Evolutionary conservation across 176 grass and related monocot species (phyloP).

Genomic region (Eleusine indica): DNA sequence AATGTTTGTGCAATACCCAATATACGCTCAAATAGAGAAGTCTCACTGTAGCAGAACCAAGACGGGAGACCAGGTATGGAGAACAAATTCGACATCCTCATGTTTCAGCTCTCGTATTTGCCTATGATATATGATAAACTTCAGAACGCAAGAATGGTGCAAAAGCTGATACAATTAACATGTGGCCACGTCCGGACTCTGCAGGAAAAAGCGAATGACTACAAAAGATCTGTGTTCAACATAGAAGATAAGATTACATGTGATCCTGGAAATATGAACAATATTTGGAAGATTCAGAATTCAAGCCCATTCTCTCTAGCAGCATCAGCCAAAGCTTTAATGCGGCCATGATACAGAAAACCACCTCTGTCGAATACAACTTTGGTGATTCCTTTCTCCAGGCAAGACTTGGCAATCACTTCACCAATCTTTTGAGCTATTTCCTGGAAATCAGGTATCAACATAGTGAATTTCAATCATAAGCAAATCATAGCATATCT

Average conservation of each 20-base stretch:
- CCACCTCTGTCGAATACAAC: slow-evolving; percentile 94
- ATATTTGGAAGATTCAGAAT: slow-evolving; percentile 56
- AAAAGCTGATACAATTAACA: slow-evolving; percentile 8
- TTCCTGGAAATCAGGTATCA: slow-evolving; percentile 57
- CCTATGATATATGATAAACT: neutral
- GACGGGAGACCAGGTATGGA: neutral
- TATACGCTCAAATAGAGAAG: neutral
- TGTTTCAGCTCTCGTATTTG: neutral
- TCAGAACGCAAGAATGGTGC: neutral
- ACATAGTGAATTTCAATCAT: slow-evolving; percentile 4
- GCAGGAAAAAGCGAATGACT: slow-evolving; percentile 24
- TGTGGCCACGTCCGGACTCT: neutral
- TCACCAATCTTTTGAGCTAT: slow-evolving; percentile 91
- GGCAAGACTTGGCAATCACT: slow-evolving; percentile 82
- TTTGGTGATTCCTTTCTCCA: slow-evolving; percentile 94
- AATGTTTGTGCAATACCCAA: neutral
- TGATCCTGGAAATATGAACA: slow-evolving; percentile 36
- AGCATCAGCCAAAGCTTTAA: slow-evolving; percentile 85
- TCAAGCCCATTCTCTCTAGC: slow-evolving; percentile 84
- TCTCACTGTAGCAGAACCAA: neutral
- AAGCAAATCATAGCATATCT: slow-evolving; percentile 10
- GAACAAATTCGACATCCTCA: neutral
- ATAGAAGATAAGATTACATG: slow-evolving; percentile 18
- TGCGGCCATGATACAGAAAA: slow-evolving; percentile 82
- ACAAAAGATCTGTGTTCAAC: slow-evolving; percentile 40